Conservation (phyloP, 257 asterid genomes). For the Solanum pimpinellifolium region DNA sequence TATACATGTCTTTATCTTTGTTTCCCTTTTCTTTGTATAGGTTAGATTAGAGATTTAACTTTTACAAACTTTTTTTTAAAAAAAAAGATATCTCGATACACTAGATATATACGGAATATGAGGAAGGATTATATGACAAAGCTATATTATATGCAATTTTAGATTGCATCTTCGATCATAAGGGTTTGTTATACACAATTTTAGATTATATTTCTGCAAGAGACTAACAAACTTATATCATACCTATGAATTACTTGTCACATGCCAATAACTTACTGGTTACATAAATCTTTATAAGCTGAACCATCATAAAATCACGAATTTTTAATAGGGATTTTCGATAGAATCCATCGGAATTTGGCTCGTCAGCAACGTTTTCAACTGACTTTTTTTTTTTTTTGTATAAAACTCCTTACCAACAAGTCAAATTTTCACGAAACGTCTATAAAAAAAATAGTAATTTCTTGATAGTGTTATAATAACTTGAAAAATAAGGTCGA, state of each 20-base stretch:
- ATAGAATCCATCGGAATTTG: neutral
- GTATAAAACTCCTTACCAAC: neutral
- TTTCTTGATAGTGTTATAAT: neutral
- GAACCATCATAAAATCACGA: neutral
- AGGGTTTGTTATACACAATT: neutral
- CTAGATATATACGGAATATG: neutral
- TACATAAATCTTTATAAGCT: neutral
- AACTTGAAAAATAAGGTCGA: neutral
- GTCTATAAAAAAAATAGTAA: neutral
- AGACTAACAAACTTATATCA: neutral
- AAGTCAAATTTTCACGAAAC: neutral
- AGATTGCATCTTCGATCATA: neutral
- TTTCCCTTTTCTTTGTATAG: neutral
- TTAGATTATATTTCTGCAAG: no score
- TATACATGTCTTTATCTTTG: neutral
- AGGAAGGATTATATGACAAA: no score
- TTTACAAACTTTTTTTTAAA: neutral
- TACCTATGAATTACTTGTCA: neutral
- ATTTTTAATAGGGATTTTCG: neutral
- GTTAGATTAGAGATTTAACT: neutral
- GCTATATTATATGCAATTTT: neutral
- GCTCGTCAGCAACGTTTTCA: neutral
- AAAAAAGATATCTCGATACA: neutral
- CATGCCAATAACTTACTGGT: neutral
- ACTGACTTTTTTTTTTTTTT: neutral